phyloP scores from a whole-genome alignment of 1,284 basidiomycete genomes.

The Ustilago nuda region DNA sequence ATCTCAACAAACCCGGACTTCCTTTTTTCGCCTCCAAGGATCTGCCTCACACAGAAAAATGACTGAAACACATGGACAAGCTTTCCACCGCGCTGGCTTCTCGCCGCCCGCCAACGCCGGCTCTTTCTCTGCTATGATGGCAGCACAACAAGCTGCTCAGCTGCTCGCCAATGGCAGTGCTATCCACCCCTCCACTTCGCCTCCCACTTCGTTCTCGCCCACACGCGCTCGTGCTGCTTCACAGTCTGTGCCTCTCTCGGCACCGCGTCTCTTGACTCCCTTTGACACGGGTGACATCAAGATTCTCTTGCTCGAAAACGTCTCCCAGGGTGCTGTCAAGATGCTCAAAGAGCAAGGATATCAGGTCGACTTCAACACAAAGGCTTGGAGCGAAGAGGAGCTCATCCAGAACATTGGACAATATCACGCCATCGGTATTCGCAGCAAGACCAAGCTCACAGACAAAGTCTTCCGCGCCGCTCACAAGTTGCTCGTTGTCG shows the following conservation, averaged over 20 bases:
- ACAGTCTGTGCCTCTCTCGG: conserved; percentile 37
- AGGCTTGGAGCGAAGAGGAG: conserved; percentile 91
- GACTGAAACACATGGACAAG: conserved; percentile 54
- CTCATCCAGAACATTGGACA: conserved; percentile 85
- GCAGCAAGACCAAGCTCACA: conserved; percentile 97
- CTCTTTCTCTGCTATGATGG: conserved; percentile 64
- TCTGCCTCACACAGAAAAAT: conserved; percentile 9
- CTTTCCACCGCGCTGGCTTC: conserved; percentile 62
- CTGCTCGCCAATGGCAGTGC: conserved; percentile 37
- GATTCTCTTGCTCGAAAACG: conserved; percentile 92
- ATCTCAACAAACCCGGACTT: conserved; percentile 15
- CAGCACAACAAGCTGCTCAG: conserved; percentile 50
- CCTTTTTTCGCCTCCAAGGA: conserved; percentile 2
- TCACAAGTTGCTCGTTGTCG: conserved; percentile 84
- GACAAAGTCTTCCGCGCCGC: conserved; percentile 78
- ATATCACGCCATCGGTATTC: conserved; percentile 96
- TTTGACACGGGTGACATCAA: conserved; percentile 65
- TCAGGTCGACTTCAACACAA: conserved; percentile 89
- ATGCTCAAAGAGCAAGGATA: conserved; percentile 87
- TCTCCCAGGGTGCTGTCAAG: conserved; percentile 88
- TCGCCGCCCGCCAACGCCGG: conserved; percentile 58
- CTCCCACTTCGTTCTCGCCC: conserved; percentile 43
- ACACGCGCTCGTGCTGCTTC: conserved; percentile 50
- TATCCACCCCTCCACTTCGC: conserved; percentile 42
- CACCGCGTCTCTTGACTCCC: conserved; percentile 63